Evolutionary conservation across 139 green algal genomes (phyloP).

Genomic region (Pleodorina starrii): DNA sequence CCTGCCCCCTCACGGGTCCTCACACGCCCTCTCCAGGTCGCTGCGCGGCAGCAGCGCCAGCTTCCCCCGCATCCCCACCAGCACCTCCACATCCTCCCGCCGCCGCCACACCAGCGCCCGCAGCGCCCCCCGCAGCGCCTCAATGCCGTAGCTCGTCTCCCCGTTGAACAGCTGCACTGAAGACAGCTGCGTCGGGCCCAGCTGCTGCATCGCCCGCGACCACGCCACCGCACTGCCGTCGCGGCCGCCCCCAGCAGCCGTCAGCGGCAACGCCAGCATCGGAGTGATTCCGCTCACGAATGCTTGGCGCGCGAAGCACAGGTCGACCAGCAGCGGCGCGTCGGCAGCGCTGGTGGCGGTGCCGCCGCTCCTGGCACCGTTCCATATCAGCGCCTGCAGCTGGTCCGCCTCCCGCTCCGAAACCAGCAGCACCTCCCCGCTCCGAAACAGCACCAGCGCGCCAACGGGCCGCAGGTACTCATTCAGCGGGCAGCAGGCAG

Average conservation of each 20-base stretch:
- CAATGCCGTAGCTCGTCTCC: constrained; percentile 43
- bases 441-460: constrained; percentile 57
- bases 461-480: constrained; percentile 63
- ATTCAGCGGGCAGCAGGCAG: not conserved
- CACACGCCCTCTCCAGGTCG: constrained; percentile 64
- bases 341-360: too few species aligned
- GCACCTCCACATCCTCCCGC: constrained; percentile 50
- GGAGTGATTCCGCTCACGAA: too few species aligned
- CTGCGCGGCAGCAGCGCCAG: constrained; percentile 51
- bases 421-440: constrained; percentile 60
- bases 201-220: not conserved
- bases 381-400: constrained; percentile 41
- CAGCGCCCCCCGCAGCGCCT: constrained; percentile 33
- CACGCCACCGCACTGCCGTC: not conserved
- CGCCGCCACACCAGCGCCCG: constrained; percentile 37
- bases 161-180: constrained; percentile 62
- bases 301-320: not conserved
- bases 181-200: constrained; percentile 29
- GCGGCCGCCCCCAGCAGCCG: not conserved
- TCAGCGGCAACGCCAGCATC: not conserved
- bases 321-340: not conserved
- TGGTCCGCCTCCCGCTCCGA: constrained; percentile 72
- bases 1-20: constrained; percentile 13
- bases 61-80: constrained; percentile 63
- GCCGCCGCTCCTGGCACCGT: not conserved